Evolutionary conservation across 164 flowering plant species (phyloP).

Genomic region (Vitis rotundifolia): DNA sequence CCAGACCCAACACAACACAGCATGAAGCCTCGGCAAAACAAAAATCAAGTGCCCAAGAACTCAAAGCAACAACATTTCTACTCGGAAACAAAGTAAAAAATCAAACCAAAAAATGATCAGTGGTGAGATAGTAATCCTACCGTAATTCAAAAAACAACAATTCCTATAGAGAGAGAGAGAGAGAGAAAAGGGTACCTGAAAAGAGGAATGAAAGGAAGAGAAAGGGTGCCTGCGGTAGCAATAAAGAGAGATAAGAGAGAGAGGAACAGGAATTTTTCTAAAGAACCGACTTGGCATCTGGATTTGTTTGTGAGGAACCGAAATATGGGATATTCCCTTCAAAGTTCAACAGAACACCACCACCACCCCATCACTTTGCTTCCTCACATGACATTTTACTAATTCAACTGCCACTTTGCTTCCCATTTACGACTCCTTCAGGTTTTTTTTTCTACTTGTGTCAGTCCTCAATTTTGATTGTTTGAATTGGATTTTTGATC

Average conservation of each 20-base stretch:
- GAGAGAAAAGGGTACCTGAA: constrained; percentile 11
- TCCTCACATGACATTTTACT: neutral
- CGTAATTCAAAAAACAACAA: no score
- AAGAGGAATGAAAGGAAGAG: neutral
- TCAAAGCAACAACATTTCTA: no score
- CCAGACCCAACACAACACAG: neutral
- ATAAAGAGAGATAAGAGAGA: neutral
- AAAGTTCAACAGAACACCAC: neutral
- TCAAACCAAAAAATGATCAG: no score
- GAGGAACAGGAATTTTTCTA: neutral
- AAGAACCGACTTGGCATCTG: constrained; percentile 27
- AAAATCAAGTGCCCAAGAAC: no score
- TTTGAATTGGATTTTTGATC: no score
- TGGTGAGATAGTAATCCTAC: no score
- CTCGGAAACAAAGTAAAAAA: neutral
- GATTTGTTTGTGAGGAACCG: constrained; percentile 27
- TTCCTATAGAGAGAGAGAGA: neutral
- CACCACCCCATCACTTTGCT: neutral
- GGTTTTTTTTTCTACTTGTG: no score
- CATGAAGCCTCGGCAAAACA: no score
- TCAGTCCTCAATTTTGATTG: no score
- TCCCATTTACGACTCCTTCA: no score
- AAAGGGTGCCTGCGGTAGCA: constrained; percentile 13
- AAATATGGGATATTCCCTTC: constrained; percentile 39
- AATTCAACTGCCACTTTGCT: no score